Conservation (phyloP, 495 filamentous ascomycete genomes). For the Hyaloscypha hepaticicola region DNA sequence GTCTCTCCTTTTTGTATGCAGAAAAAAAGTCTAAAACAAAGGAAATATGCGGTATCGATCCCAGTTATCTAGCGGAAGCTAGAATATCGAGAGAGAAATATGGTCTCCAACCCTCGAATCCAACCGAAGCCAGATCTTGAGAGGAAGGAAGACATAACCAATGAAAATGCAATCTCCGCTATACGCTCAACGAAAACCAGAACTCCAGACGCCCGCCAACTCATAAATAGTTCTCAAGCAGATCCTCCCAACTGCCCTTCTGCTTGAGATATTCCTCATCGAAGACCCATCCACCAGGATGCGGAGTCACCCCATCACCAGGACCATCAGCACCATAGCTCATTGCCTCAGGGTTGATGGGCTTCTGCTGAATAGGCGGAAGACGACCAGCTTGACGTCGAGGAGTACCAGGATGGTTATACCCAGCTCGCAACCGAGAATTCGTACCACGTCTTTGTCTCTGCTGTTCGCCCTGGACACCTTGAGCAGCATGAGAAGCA, state of each 20-base stretch:
- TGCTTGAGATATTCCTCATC: not conserved
- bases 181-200: not conserved
- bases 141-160: not conserved
- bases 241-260: not conserved
- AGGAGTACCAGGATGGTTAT: not conserved
- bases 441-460: not conserved
- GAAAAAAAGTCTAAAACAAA: not conserved
- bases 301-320: not conserved
- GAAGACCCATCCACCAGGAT: not conserved
- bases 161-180: not conserved
- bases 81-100: not conserved
- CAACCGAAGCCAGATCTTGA: not conserved
- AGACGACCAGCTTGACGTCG: not conserved
- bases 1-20: not conserved
- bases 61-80: not conserved
- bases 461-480: not conserved
- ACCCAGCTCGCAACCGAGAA: not conserved
- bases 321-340: slow-evolving; percentile 1
- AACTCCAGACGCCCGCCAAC: not conserved
- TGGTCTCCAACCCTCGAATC: not conserved
- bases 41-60: not conserved
- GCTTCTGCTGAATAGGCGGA: not conserved
- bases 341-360: not conserved
- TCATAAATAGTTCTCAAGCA: not conserved
- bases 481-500: too few relatives aligned